Conservation (phyloP, 2,329 filamentous ascomycete species). For the Verticillium klebahnii region DNA sequence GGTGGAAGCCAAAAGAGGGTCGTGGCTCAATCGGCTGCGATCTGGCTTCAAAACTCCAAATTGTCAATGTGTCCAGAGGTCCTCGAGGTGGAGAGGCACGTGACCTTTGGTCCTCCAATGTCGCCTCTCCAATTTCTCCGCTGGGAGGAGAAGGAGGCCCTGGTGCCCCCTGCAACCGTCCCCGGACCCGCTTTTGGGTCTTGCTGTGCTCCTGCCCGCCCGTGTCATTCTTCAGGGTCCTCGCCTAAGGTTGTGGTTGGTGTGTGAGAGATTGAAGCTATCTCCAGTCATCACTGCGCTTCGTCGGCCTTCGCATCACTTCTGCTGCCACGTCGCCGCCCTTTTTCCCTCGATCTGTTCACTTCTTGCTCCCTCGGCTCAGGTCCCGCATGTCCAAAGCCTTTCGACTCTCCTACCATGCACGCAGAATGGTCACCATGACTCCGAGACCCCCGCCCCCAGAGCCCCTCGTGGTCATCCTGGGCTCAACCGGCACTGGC, state of each 20-base stretch:
- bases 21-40: constrained; percentile 18
- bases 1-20: constrained; percentile 1
- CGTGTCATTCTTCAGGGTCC: background rate
- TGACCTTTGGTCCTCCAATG: constrained; percentile 17
- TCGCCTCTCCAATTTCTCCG: background rate
- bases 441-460: constrained; percentile 24
- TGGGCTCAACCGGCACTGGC: constrained; percentile 89
- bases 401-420: background rate
- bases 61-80: constrained; percentile 41
- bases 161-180: background rate
- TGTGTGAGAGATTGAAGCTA: background rate
- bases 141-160: background rate
- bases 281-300: background rate
- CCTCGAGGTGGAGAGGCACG: constrained; percentile 16
- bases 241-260: background rate
- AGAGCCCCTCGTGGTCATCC: constrained; percentile 69
- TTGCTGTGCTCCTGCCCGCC: background rate
- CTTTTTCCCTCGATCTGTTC: background rate
- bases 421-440: background rate
- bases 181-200: background rate
- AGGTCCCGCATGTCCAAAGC: background rate
- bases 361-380: background rate
- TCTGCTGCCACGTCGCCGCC: background rate
- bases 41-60: constrained; percentile 39
- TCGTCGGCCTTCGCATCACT: background rate